Base-by-base conservation (phyloP, 345 rosid species). In the Eucalyptus rudis region DNA sequence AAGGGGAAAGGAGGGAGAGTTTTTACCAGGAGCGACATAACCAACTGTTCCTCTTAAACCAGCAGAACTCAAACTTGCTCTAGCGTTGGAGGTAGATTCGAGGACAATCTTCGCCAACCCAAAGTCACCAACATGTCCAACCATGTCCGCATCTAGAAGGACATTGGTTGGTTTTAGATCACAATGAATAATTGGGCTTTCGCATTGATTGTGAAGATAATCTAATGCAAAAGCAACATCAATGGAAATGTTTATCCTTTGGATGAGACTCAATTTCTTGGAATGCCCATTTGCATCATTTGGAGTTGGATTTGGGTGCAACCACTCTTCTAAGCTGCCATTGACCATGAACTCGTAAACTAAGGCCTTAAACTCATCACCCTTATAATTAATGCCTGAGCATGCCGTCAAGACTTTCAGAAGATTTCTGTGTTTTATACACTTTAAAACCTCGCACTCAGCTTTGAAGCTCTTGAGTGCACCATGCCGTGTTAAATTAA, bases 61-160 rank as follows among this genome's bases (percentile, higher is more conserved):
- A 5, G 5, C 8, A 36, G 83, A 71, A 36, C 83, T 71, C 45
- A 3, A 2, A 5, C 7, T 36, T 71, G 45, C 83, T 36, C 14
- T 71, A 19, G 25, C 1, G 14, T 19, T 1, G 0, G 1, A 71
- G 3, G 25, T 71, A 1, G 27, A 71, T 3, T 71, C 4, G 0
- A 33, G 81, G 25, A 71, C 81, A 19, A 71, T 71, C 8, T 71
- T 71, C 25, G 2, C 45, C 81, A 71, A 71, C 8, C 81, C 81
- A 71, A 71, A 71, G 81, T 71, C 14, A 19, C 81, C 81, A 17
- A 71, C 81, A 19, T 36, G 45, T 36, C 45, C 81, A 10, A 71
- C 45, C 81, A 71, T 71, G 14, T 71, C 25, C 0, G 27, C 81
- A 71, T 71, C 27, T 36, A 71, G 4, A 36, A 33, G 27, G 81